Evolutionary conservation across 2,329 filamentous ascomycete genomes (phyloP), one percentile per base, ranked within the genome.

Genomic region (Curvularia spicifera): DNA sequence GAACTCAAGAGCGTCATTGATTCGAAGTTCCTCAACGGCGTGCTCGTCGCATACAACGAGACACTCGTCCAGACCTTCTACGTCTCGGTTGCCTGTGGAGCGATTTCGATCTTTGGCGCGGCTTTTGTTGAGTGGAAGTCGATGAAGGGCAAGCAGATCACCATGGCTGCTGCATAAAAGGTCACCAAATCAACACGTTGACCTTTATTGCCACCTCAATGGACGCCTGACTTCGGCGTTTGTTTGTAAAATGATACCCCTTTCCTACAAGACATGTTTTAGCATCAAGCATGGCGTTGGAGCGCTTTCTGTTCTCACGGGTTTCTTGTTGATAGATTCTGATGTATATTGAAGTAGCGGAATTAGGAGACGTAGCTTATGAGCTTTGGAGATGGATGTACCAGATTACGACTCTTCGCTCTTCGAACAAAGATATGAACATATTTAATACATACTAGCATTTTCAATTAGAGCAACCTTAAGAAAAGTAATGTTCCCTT

Each of bases 11-110:
- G 71, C 42, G 71, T 79, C 1, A 26, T 78, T 82, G 51, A 51
- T 0, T 63, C 75, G 0, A 66, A 85, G 58, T 84, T 81, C 57
- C 72, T 88, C 4, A 68, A 73, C 1, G 76, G 79, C 0, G 87
- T 93, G 8, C 78, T 87, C 1, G 62, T 78, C 0, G 88, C 87
- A 0, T 91, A 91, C 76, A 91, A 90, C 69, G 71, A 79, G 24
- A 80, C 87, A 0, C 73, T 91, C 37, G 81, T 81, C 1, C 76
- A 82, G 57, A 83, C 83, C 0, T 91, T 89, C 69, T 83, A 85
- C 60, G 84, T 90, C 8, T 83, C 81, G 1, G 77, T 88, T 7
- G 82, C 84, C 1, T 77, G 87, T 68, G 79, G 82, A 0, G 78
- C 78, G 7, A 55, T 88, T 8, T 82, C 81, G 4, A 78, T 89